These are phyloP conservation scores for Penicillium odoratum DNA, from an alignment of 495 filamentous ascomycete genomes.

Conservation along the genomic window DNA sequence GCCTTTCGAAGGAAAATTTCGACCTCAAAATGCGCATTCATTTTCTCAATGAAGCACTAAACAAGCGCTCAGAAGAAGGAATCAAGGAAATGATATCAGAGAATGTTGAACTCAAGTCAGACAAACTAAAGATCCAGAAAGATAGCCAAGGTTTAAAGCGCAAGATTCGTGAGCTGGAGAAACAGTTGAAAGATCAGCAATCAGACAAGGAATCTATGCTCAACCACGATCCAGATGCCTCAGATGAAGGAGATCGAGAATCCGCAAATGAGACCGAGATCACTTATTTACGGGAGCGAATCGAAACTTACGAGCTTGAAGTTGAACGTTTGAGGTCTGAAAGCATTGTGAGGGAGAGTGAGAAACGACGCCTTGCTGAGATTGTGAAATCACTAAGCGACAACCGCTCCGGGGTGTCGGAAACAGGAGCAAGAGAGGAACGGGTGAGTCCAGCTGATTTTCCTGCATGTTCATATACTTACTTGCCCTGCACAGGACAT, in stretches of 20 bases:
- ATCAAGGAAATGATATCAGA: slow-evolving; percentile 97
- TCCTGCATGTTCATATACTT: slow-evolving; percentile 7
- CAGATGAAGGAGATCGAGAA: slow-evolving; percentile 55
- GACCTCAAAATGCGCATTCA: slow-evolving; percentile 97
- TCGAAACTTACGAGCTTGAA: slow-evolving; percentile 79
- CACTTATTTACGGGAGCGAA: slow-evolving; percentile 73
- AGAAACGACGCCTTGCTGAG: slow-evolving; percentile 79
- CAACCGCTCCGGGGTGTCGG: slow-evolving; percentile 59
- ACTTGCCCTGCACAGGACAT: slow-evolving; percentile 55
- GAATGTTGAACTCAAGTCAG: slow-evolving; percentile 92
- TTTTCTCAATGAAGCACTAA: slow-evolving; percentile 89
- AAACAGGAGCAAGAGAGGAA: slow-evolving; percentile 78
- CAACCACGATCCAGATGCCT: slow-evolving; percentile 60
- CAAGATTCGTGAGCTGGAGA: slow-evolving; percentile 81
- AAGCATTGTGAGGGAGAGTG: slow-evolving; percentile 69
- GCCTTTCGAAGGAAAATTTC: slow-evolving; percentile 90
- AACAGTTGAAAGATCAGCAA: slow-evolving; percentile 67
- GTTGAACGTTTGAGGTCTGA: slow-evolving; percentile 81
- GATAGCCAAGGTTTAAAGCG: slow-evolving; percentile 80
- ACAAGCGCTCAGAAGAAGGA: slow-evolving; percentile 91
- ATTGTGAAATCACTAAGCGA: slow-evolving; percentile 73
- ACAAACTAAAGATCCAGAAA: slow-evolving; percentile 80
- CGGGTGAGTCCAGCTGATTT: slow-evolving; percentile 45
- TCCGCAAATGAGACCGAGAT: slow-evolving; percentile 74
- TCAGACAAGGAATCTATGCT: slow-evolving; percentile 59